Evolutionary conservation across 1,284 basidiomycete species (phyloP).

Genomic region (Cutaneotrichosporon cutaneum): DNA sequence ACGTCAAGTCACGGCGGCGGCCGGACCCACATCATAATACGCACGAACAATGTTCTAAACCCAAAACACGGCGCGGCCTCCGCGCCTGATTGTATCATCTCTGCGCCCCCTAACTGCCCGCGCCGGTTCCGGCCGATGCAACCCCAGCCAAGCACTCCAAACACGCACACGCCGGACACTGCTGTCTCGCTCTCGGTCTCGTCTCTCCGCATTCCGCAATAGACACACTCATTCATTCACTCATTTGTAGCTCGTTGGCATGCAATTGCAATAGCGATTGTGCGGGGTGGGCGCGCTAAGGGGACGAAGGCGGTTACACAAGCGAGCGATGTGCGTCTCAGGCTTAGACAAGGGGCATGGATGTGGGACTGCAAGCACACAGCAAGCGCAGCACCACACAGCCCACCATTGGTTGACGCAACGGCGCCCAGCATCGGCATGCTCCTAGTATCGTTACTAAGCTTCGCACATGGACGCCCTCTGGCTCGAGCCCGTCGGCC

Average conservation of each 20-base stretch:
- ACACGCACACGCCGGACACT: background rate
- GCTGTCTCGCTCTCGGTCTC: background rate
- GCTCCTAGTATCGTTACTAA: too few relatives aligned
- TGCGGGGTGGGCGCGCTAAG: too few relatives aligned
- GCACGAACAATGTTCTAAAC: background rate
- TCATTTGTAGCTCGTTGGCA: conserved; percentile 8
- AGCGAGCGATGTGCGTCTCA: too few relatives aligned
- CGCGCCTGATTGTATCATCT: background rate
- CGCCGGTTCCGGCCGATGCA: background rate
- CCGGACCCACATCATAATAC: background rate
- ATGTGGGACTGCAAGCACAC: too few relatives aligned
- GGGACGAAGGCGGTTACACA: too few relatives aligned
- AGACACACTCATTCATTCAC: conserved; percentile 9
- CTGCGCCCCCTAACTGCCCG: background rate
- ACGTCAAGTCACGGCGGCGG: background rate
- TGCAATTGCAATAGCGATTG: conserved; percentile 4
- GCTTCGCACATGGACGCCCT: too few relatives aligned
- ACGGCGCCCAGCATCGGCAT: too few relatives aligned
- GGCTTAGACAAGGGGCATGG: too few relatives aligned
- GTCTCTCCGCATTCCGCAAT: background rate
- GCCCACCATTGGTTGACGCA: too few relatives aligned
- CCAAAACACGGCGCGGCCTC: background rate
- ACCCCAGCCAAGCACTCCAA: background rate
- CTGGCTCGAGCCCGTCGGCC: too few relatives aligned
- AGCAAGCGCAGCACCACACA: too few relatives aligned